Evolutionary conservation across 352 stramenopile species (phyloP), one percentile per base, ranked within the genome.

Genomic region (Aphanomyces astaci): DNA sequence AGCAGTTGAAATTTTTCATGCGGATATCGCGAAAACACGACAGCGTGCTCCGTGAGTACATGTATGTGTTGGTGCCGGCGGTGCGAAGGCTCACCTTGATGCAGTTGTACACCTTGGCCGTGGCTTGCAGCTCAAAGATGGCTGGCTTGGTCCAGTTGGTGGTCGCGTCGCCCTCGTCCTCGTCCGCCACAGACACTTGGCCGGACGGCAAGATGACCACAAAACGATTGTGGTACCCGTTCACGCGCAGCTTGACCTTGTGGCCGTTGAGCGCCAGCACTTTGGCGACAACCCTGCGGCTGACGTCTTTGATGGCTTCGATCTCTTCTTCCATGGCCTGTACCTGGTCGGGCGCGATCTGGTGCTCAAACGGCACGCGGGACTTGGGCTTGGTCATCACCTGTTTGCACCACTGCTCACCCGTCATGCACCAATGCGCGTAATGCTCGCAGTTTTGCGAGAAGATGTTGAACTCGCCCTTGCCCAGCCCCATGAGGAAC

Each of bases 361-460:
- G 73, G 32, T 85, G 85, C 70, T 94, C 86, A 66, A 94, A 94
- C 1, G 86, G 86, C 52, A 94, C 84, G 27, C 84, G 77, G 10
- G 81, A 79, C 28, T 78, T 81, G 1, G 78, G 81, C 39, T 88
- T 84, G 1, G 84, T 91, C 15, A 94, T 73, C 24, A 77, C 90
- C 66, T 94, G 86, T 71, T 94, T 94, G 75, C 82, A 93, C 86
- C 86, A 94, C 72, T 94, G 86, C 73, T 94, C 81, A 55, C 86
- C 86, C 1, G 86, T 94, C 86, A 90, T 94, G 69, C 86, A 94
- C 86, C 86, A 94, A 62, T 94, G 84, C 13, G 86, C 86, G 4
- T 85, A 83, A 60, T 94, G 86, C 63, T 94, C 86, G 73, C 86
- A 94, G 68, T 94, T 94, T 73, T 94, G 86, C 32, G 78, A 87